Conservation (phyloP, 1,284 basidiomycete genomes). For the Ceratobasidium papillatum region DNA sequence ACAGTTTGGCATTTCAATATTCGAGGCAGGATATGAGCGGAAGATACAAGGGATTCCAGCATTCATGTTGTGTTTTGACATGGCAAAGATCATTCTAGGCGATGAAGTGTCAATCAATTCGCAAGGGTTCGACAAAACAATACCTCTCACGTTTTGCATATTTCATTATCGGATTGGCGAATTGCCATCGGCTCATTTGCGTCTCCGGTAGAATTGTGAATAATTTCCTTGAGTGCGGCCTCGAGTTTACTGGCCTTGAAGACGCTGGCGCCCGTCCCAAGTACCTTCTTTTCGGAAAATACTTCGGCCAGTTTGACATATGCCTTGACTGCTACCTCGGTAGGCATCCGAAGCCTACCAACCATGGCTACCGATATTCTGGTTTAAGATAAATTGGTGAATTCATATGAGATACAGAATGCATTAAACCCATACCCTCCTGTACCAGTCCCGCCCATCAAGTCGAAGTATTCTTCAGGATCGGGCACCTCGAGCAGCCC, state of each 20-base stretch:
- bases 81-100: not conserved
- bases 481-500: not conserved
- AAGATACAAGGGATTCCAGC: constrained; percentile 1
- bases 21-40: not conserved
- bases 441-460: constrained; percentile 36
- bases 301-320: not conserved
- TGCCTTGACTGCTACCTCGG: not conserved
- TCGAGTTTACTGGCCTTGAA: constrained; percentile 2
- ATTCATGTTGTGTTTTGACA: constrained; percentile 20
- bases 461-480: constrained; percentile 3
- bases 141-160: constrained; percentile 4
- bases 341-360: not conserved
- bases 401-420: not conserved
- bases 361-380: constrained; percentile 48
- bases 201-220: not conserved
- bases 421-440: constrained; percentile 37
- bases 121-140: not conserved
- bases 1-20: not conserved
- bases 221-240: not conserved
- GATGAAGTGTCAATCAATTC: not conserved
- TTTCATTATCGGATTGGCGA: not conserved
- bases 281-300: constrained; percentile 1
- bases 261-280: not conserved
- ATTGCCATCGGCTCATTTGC: not conserved
- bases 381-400: not conserved